Conservation (phyloP, 306 rosid genomes). For the Cicer judaicum region DNA sequence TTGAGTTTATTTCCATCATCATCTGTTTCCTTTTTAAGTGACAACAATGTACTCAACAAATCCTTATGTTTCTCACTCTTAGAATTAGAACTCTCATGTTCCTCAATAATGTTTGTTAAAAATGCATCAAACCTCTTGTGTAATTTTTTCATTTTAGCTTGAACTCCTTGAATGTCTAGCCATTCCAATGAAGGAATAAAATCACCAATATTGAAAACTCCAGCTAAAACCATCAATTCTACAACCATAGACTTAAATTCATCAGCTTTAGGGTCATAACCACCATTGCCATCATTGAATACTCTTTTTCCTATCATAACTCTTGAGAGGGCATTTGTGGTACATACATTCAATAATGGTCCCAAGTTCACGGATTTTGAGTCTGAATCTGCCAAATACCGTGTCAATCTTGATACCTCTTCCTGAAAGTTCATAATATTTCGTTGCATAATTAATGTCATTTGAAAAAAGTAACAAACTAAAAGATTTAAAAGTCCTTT, state of each 20-base stretch:
- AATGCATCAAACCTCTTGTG: conserved; percentile 79
- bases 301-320: conserved; percentile 72
- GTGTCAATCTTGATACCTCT: conserved; percentile 59
- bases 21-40: conserved; percentile 44
- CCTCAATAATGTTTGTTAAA: conserved; percentile 60
- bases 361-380: conserved; percentile 58
- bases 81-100: conserved; percentile 44
- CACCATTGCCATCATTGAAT: conserved; percentile 60
- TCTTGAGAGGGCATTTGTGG: conserved; percentile 70
- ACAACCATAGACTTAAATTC: conserved; percentile 78
- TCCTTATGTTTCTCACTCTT: conserved; percentile 50
- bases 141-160: conserved; percentile 72
- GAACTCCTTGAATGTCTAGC: conserved; percentile 79
- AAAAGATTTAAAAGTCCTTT: no score
- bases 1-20: conserved; percentile 62
- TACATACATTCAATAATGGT: conserved; percentile 64
- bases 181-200: conserved; percentile 74
- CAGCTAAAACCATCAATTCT: conserved; percentile 75
- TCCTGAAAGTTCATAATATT: conserved; percentile 50
- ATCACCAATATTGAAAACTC: conserved; percentile 79
- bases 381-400: conserved; percentile 53
- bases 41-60: conserved; percentile 67
- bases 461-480: no score
- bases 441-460: no score
- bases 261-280: conserved; percentile 62